Base-by-base conservation (phyloP, 768 basidiomycete genomes). In the Suillus ampliporus region DNA sequence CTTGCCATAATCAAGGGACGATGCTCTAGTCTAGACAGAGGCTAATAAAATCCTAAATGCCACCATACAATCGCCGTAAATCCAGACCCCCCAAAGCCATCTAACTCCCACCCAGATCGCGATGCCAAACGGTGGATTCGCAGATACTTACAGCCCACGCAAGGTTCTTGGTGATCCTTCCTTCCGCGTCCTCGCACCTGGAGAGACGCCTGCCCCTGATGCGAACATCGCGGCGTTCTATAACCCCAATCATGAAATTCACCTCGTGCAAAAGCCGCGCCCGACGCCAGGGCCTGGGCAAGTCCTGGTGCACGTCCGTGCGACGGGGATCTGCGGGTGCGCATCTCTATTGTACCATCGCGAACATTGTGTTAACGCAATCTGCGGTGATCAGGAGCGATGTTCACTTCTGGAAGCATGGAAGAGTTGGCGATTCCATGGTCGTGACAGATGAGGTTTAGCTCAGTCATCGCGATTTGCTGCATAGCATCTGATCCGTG, bases 331-430 rank as follows among this genome's bases (percentile, higher is more conserved):
- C 44, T 89, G 88, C 68, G 88, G 89, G 88, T 86, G 67, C 58
- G 84, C 73, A 17, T 57, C 47, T 60, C 14, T 19, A 9, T 34
- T 31, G 17, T 43, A 17, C 31, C 31, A 15, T 47, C 26, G 17
- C 9, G 58, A 19, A 26, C 47, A 21, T 19, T n/a, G 37, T 14
- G 21, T 37, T 50, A 31, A 41, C 31, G n/a, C 1, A 4, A 19
- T 35, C 28, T 9, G 13, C 15, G 54, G 35, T 60, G 26, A 37
- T 61, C 61, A 89, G 88, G 80, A 89, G 86, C 52, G 88, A 89
- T 63, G 86, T 90, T 66, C 88, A 90, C 70, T 89, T 89, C 72
- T 90, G 88, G 88, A 81, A 88, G 65, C 86, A 89, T 71, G 88
- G 88, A 7, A 77, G 86, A 44, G 82, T 89, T 57, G 89, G 89